Evolutionary conservation across 1,284 basidiomycete species (phyloP).

Genomic region (Stereum hirsutum): DNA sequence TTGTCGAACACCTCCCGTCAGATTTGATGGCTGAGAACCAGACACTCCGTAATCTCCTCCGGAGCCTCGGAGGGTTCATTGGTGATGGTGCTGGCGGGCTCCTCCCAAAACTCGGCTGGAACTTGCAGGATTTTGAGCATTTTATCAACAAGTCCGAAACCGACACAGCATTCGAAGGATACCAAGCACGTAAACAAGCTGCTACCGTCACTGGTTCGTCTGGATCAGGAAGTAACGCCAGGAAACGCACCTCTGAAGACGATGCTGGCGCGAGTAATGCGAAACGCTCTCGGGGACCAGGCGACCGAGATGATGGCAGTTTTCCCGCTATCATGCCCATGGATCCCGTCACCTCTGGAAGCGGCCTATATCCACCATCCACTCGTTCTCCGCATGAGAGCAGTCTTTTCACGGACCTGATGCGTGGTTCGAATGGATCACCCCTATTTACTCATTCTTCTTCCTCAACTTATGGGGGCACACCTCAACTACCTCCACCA

Average conservation of each 20-base stretch:
- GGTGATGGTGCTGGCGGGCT: constrained; percentile 77
- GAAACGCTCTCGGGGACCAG: constrained; percentile 41
- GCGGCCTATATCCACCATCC: constrained; percentile 25
- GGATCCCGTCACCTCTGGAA: constrained; percentile 29
- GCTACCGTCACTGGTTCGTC: constrained; percentile 13
- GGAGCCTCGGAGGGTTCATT: constrained; percentile 70
- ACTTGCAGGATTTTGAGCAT: constrained; percentile 66
- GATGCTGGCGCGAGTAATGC: constrained; percentile 28
- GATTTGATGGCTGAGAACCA: constrained; percentile 88
- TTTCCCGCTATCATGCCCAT: constrained; percentile 51
- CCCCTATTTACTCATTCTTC: constrained; percentile 51
- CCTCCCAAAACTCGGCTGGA: constrained; percentile 73
- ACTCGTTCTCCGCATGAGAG: constrained; percentile 30
- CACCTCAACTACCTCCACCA: constrained; percentile 13
- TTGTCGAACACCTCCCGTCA: constrained; percentile 13
- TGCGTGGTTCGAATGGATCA: constrained; percentile 46
- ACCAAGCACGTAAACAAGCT: constrained; percentile 53
- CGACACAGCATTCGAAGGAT: constrained; percentile 86
- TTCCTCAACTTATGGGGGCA: constrained; percentile 27
- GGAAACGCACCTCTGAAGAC: constrained; percentile 40
- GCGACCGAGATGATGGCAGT: constrained; percentile 33
- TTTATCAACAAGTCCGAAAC: constrained; percentile 81
- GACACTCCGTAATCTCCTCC: constrained; percentile 69
- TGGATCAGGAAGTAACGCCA: constrained; percentile 13
- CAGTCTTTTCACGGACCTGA: constrained; percentile 50